A percentile compares a stretch with the other conserved stretches of the same genome.
These are phyloP conservation scores for Penicillium sumatraense DNA, from an alignment of 2,329 filamentous ascomycete genomes.

Conservation along the genomic window DNA sequence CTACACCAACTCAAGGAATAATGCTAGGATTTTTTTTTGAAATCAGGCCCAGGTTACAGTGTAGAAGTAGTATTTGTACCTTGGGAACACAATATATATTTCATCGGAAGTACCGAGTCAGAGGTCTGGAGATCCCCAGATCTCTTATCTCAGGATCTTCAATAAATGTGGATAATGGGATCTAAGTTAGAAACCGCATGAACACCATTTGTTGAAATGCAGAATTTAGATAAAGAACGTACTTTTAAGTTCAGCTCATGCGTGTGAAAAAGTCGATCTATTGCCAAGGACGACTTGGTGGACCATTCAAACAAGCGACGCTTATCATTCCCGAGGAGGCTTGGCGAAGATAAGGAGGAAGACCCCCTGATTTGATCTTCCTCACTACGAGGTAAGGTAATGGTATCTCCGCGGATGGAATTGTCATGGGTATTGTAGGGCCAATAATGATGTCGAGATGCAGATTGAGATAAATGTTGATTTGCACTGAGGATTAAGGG, in stretches of 20 bases:
- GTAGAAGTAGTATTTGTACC: too few relatives aligned
- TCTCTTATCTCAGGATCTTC: neutral
- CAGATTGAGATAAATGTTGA: too few relatives aligned
- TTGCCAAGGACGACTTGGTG: neutral
- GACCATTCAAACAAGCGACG: conserved; percentile 8
- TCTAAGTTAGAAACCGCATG: neutral
- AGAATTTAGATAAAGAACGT: neutral
- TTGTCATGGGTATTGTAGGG: neutral
- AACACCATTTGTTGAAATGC: neutral
- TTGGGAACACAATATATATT: too few relatives aligned
- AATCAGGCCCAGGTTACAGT: too few relatives aligned
- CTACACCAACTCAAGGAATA: too few relatives aligned
- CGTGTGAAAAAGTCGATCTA: neutral
- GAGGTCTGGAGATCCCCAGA: too few relatives aligned
- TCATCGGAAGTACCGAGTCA: too few relatives aligned
- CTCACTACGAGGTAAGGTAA: too few relatives aligned
- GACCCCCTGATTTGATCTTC: neutral
- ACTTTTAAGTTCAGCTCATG: neutral
- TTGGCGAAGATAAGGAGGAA: neutral
- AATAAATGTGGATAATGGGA: neutral
- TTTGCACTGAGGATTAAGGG: neutral
- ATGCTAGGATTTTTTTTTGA: too few relatives aligned
- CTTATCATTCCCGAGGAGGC: conserved; percentile 13
- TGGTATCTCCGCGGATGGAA: conserved; percentile 1
- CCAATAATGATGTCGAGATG: neutral